phyloP scores from a whole-genome alignment of 306 rosid genomes.

The Malus sylvestris region DNA sequence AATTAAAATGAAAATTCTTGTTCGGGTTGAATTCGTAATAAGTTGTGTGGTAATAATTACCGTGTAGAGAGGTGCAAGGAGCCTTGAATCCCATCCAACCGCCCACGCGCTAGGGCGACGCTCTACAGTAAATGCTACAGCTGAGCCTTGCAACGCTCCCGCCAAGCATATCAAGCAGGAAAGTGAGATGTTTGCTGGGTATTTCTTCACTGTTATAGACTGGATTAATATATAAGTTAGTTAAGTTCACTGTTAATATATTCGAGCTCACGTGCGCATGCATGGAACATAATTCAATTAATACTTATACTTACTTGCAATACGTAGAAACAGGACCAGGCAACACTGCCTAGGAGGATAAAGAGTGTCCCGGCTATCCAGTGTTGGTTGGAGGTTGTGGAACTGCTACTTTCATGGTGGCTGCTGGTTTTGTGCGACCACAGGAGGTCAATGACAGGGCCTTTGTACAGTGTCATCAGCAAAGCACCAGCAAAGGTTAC shows the following conservation, averaged over 20 bases:
- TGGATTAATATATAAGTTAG: conserved; percentile 6
- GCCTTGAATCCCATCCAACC: conserved; percentile 53
- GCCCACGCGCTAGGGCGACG: conserved; percentile 44
- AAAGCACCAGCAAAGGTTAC: conserved; percentile 52
- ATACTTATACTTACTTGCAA: conserved; percentile 36
- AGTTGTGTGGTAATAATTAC: conserved; percentile 13
- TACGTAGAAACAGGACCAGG: conserved; percentile 59
- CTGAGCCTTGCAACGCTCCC: conserved; percentile 44
- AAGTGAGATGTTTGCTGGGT: conserved; percentile 57
- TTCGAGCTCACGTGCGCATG: background rate
- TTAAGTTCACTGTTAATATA: background rate
- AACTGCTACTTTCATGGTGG: conserved; percentile 11
- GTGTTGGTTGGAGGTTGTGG: conserved; percentile 21
- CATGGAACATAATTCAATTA: background rate
- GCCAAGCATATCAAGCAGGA: conserved; percentile 47
- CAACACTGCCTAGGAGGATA: conserved; percentile 57
- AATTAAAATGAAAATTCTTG: background rate
- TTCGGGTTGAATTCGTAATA: background rate
- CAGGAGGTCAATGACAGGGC: conserved; percentile 44
- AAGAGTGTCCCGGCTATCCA: conserved; percentile 53
- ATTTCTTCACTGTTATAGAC: conserved; percentile 53
- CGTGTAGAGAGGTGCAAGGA: conserved; percentile 54
- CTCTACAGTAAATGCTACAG: conserved; percentile 41
- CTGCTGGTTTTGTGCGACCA: conserved; percentile 6
- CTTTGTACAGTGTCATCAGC: conserved; percentile 74